phyloP scores from a whole-genome alignment of 805 yeast genomes.

The Wickerhamomyces sydowiorum region DNA sequence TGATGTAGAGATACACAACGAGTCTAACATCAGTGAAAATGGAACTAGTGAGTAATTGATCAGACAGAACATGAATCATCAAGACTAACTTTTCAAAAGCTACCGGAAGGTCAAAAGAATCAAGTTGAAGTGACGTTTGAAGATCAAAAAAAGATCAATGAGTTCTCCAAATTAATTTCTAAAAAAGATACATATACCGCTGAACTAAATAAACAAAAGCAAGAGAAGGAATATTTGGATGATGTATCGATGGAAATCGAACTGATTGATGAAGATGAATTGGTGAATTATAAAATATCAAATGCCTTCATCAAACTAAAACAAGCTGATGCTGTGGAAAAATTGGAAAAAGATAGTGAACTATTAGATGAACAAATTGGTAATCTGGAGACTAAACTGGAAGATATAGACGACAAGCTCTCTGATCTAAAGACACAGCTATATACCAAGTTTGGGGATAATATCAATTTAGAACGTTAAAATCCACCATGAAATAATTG shows the following conservation, averaged over 20 bases:
- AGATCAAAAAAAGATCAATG: slow-evolving; percentile 87
- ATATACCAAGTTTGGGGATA: slow-evolving; percentile 84
- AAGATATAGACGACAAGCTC: slow-evolving; percentile 48
- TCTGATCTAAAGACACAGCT: slow-evolving; percentile 60
- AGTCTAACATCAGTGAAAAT: not conserved
- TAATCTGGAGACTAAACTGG: slow-evolving; percentile 39
- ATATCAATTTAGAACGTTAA: slow-evolving; percentile 75
- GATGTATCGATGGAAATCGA: slow-evolving; percentile 85
- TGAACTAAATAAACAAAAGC: slow-evolving; percentile 41
- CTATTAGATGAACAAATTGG: slow-evolving; percentile 44
- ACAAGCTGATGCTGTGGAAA: slow-evolving; percentile 60
- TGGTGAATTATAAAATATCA: slow-evolving; percentile 73
- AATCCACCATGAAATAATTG: not conserved
- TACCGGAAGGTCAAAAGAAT: slow-evolving; percentile 38
- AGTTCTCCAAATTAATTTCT: slow-evolving; percentile 76
- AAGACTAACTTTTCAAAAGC: slow-evolving; percentile 5
- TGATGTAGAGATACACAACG: no score
- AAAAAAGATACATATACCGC: slow-evolving; percentile 55
- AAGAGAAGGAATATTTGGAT: slow-evolving; percentile 83
- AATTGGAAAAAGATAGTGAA: slow-evolving; percentile 59
- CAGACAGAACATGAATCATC: not conserved
- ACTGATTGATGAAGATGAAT: slow-evolving; percentile 71
- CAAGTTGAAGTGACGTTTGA: slow-evolving; percentile 33
- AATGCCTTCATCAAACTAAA: slow-evolving; percentile 67
- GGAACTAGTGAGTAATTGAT: not conserved